Base-by-base conservation (phyloP, 345 rosid genomes). In the Camelina sativa region DNA sequence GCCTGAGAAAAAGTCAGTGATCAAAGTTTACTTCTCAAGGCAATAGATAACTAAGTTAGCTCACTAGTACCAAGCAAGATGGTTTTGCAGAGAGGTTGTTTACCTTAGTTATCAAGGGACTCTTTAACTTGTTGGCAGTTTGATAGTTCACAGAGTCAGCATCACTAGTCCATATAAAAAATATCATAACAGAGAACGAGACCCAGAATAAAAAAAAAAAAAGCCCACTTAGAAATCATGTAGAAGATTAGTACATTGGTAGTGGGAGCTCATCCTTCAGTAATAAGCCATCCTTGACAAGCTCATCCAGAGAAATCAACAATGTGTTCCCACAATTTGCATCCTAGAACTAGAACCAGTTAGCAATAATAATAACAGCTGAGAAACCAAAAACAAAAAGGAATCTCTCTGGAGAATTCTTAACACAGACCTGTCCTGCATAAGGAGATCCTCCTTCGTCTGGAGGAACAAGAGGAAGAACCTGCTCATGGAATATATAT, bases 381-480 rank as follows among this genome's bases (percentile, higher is more conserved):
- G 9, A 64, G 71, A 19, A 48, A 30, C 19, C 1, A 56, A 57
- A 25, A n/a, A n/a, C n/a, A 15, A 53, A 40, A 65, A 25, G 10
- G 17, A 62, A 55, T 28, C 30, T 56, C 55, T 57, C 40, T 40
- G 2, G 0, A 40, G 53, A 11, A n/a, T 1, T 32, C 8, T 32
- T 13, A 3, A 43, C 6, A 53, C 65, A 66, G 58, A 94, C 98
- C 98, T 90, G 87, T 34, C 98, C 97, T 22, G 97, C 83, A 82
- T 94, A 94, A 2, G 98, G 97, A 51, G 95, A 94, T 47, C 98
- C 96, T 52, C 73, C 88, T 58, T 81, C 89, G 53, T 86, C 96
- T 7, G 97, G 95, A 25, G 98, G 97, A 80, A 91, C 98, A 22
- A 94, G 95, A 73, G 98, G 98, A 73, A 94, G 93, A 67, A 94